Evolutionary conservation across 2,329 filamentous ascomycete species (phyloP), one percentile per base, ranked within the genome.

Genomic region (Stylonectria norvegica): DNA sequence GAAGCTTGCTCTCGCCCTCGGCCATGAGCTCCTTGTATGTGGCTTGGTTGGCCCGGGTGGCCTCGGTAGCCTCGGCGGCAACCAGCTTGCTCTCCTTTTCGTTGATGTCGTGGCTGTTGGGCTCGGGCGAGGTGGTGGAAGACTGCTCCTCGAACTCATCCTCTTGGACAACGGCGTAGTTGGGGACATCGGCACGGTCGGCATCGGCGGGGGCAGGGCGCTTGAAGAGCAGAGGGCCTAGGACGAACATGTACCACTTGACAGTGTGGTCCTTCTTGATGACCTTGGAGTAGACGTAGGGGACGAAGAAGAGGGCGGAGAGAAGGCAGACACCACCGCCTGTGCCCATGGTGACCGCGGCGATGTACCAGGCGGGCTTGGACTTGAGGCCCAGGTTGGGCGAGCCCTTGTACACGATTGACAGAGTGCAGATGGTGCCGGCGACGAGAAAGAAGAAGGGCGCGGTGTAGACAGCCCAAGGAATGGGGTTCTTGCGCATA

Each of bases 391-490:
- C 49, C 2, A 58, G 49, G 15, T 50, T 44, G 17, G 85, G 84
- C 8, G 85, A 87, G 20, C 85, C 85, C 73, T 89, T 89, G 76
- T 87, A 89, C 52, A 89, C 85, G 54, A 90, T 81, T 30, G 83
- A 87, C 5, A 90, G 72, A 0, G 85, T 85, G 67, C 84, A 87
- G 56, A 89, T 67, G 43, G 83, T 86, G 40, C 74, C 83, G 40
- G 85, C 83, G 43, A 89, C 77, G 40, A 89, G 78, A 74, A 89
- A 89, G 69, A 83, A 89, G 67, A 85, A 79, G 8, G 85, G 86
- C 2, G 83, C 81, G 36, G 76, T 83, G 67, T 73, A 88, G 39
- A 89, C 76, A 18, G 85, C 84, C 83, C 83, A 87, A 5, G 72
- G 75, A 3, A 86, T 72, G 5, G 85, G 84, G 63, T 86, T 81